phyloP scores from a whole-genome alignment of 768 basidiomycete genomes.

The Psilocybe azurescens region DNA sequence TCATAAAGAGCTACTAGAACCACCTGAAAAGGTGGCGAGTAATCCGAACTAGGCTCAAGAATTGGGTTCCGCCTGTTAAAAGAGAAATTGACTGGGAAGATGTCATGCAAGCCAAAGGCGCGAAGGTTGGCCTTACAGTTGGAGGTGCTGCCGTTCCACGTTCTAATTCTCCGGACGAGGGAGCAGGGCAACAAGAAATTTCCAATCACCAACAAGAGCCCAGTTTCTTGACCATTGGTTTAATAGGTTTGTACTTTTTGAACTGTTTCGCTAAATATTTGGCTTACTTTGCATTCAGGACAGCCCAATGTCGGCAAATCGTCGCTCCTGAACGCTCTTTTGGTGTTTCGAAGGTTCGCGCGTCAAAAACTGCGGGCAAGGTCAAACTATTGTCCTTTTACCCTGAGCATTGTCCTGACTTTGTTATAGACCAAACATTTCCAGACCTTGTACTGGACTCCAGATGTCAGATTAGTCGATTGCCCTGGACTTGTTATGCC shows the following conservation, averaged over 20 bases:
- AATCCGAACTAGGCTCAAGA: constrained; percentile 52
- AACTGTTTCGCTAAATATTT: neutral
- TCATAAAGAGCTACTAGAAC: constrained; percentile 70
- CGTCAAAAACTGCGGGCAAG: constrained; percentile 89
- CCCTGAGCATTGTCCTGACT: neutral
- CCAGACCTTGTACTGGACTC: constrained; percentile 91
- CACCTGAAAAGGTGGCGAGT: constrained; percentile 61
- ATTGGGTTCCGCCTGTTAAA: constrained; percentile 74
- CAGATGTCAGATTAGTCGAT: constrained; percentile 88
- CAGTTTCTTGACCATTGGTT: constrained; percentile 76
- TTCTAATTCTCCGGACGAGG: constrained; percentile 30
- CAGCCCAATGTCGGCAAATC: constrained; percentile 98
- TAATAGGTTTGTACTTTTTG: constrained; percentile 60
- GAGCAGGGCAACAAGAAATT: constrained; percentile 19
- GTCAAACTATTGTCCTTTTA: constrained; percentile 35
- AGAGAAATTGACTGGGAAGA: constrained; percentile 76
- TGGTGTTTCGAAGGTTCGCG: constrained; percentile 75
- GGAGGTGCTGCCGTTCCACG: constrained; percentile 45
- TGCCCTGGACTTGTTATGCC: constrained; percentile 97
- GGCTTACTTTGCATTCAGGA: constrained; percentile 45
- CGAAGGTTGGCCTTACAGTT: constrained; percentile 49
- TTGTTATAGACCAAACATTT: constrained; percentile 86
- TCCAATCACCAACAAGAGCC: constrained; percentile 42
- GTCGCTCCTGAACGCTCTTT: constrained; percentile 89
- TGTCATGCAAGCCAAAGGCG: constrained; percentile 51